Percentiles rank a stretch among this genome's conserved stretches.
Conservation (phyloP, 441 rosid species). For the Gossypium trilobum region DNA sequence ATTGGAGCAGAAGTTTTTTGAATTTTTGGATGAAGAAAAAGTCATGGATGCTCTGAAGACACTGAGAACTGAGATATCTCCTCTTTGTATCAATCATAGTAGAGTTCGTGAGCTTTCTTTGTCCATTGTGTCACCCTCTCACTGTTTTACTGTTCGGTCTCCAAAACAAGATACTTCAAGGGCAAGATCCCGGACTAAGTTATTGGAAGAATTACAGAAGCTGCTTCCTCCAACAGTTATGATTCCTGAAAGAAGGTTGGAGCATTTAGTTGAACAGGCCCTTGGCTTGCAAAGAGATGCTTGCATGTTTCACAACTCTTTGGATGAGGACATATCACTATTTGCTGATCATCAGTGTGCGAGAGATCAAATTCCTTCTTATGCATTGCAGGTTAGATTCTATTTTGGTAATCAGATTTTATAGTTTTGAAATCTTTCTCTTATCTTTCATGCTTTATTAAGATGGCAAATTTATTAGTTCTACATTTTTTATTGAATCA, state of each 20-base stretch:
- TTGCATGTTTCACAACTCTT: conserved; percentile 53
- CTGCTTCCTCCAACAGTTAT: conserved; percentile 49
- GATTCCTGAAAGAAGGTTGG: conserved; percentile 56
- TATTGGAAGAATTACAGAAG: conserved; percentile 47
- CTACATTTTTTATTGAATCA: background rate
- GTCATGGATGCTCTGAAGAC: conserved; percentile 45
- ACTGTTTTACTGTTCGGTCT: conserved; percentile 20
- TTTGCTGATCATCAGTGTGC: conserved; percentile 58
- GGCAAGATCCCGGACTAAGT: conserved; percentile 33
- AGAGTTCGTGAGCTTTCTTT: conserved; percentile 40
- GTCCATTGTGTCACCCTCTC: conserved; percentile 30
- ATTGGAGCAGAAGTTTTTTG: conserved; percentile 52
- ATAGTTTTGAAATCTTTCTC: background rate
- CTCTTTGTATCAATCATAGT: conserved; percentile 28
- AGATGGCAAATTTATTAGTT: background rate
- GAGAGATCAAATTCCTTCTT: conserved; percentile 52
- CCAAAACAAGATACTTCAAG: conserved; percentile 21
- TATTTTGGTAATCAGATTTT: background rate
- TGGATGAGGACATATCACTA: conserved; percentile 44
- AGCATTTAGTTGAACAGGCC: conserved; percentile 56
- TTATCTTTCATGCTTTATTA: background rate
- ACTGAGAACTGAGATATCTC: conserved; percentile 49
- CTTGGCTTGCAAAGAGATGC: conserved; percentile 40
- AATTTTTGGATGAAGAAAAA: conserved; percentile 38
- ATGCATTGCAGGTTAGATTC: conserved; percentile 43